Conservation (phyloP, 2,329 filamentous ascomycete genomes). For the Trichoderma oligosporum region DNA sequence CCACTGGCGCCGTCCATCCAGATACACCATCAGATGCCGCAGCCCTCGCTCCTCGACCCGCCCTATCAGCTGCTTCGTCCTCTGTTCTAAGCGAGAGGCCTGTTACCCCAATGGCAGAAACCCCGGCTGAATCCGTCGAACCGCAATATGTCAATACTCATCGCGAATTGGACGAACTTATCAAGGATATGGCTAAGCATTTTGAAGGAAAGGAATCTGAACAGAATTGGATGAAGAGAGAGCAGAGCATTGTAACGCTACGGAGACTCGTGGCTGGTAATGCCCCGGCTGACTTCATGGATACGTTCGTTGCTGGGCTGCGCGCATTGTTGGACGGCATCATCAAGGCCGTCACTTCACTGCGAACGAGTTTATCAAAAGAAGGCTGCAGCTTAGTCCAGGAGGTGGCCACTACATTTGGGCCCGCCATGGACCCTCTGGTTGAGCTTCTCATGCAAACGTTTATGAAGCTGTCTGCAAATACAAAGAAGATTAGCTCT, state of each 20-base stretch:
- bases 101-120: constrained; percentile 60
- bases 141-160: constrained; percentile 79
- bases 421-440: constrained; percentile 78
- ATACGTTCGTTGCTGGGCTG: constrained; percentile 65
- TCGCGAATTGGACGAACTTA: constrained; percentile 82
- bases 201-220: constrained; percentile 91
- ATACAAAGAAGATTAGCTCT: constrained; percentile 88
- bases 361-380: constrained; percentile 85
- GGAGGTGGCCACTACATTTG: constrained; percentile 73
- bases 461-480: constrained; percentile 82
- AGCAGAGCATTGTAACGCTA: constrained; percentile 74
- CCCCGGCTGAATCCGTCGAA: constrained; percentile 66
- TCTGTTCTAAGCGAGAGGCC: constrained; percentile 50
- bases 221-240: constrained; percentile 83
- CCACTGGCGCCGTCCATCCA: constrained; percentile 42
- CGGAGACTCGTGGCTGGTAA: constrained; percentile 81
- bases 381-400: constrained; percentile 81
- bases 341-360: constrained; percentile 75
- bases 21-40: constrained; percentile 41
- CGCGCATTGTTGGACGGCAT: constrained; percentile 80
- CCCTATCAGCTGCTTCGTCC: constrained; percentile 47
- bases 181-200: constrained; percentile 72
- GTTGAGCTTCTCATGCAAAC: constrained; percentile 86
- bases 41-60: constrained; percentile 36
- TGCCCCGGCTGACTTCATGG: constrained; percentile 69